Evolutionary conservation across 1,284 basidiomycete species (phyloP).

Genomic region (Ceratobasidium sp.): DNA sequence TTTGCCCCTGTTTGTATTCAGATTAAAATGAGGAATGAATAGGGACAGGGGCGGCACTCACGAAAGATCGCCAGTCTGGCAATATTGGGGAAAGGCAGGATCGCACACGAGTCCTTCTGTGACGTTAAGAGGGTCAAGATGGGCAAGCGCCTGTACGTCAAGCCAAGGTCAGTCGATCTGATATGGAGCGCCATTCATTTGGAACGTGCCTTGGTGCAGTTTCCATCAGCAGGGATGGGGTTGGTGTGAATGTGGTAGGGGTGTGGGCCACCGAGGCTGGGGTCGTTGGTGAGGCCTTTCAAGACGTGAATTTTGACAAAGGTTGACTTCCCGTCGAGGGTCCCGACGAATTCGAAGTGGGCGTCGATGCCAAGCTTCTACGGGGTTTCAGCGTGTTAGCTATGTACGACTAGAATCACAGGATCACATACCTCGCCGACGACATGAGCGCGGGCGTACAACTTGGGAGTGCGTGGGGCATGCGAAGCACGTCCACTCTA

Average conservation of each 20-base stretch:
- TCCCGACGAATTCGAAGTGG: constrained; percentile 43
- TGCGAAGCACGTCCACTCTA: neutral
- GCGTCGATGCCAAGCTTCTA: constrained; percentile 37
- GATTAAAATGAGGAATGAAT: neutral
- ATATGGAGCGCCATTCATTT: neutral
- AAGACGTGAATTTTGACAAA: constrained; percentile 36
- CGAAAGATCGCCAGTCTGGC: constrained; percentile 52
- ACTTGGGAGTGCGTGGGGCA: constrained; percentile 3
- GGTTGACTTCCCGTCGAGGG: constrained; percentile 33
- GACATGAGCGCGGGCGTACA: constrained; percentile 18
- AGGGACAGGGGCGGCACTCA: neutral
- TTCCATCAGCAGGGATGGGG: constrained; percentile 48
- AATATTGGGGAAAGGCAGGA: constrained; percentile 52
- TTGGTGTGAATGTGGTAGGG: constrained; percentile 52
- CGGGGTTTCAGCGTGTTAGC: neutral
- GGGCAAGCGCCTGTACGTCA: constrained; percentile 50
- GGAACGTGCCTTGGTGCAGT: constrained; percentile 48
- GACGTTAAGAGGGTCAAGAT: constrained; percentile 51
- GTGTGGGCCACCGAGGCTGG: constrained; percentile 21
- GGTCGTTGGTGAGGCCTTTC: constrained; percentile 37
- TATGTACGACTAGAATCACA: neutral
- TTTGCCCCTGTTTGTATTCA: constrained; percentile 49
- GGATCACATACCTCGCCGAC: neutral
- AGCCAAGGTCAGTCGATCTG: neutral
- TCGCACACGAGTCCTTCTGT: constrained; percentile 51